Evolutionary conservation across 768 basidiomycete genomes (phyloP).

Genomic region (Lyophyllum semitale): DNA sequence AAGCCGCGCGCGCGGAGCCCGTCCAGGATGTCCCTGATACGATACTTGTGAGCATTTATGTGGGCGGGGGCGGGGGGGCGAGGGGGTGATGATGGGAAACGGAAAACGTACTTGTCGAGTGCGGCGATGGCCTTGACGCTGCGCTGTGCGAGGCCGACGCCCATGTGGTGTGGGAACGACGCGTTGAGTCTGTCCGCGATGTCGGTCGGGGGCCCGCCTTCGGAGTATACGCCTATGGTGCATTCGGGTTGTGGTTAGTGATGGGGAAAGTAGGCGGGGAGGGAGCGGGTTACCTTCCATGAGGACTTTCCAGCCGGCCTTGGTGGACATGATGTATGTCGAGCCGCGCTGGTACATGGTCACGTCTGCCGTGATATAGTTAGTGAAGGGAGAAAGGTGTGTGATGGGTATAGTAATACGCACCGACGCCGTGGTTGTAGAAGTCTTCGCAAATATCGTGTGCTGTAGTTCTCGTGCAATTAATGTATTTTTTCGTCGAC

Average conservation of each 20-base stretch:
- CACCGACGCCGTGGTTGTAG: slow-evolving; percentile 44
- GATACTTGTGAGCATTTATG: no score
- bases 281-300: slow-evolving; percentile 23
- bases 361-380: slow-evolving; percentile 37
- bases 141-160: slow-evolving; percentile 31
- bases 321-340: slow-evolving; percentile 22
- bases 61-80: no score
- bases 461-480: no score
- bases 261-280: background rate
- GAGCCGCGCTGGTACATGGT: slow-evolving; percentile 62
- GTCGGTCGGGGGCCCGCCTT: slow-evolving; percentile 48
- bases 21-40: slow-evolving; percentile 48
- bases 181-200: slow-evolving; percentile 51
- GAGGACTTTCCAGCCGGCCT: slow-evolving; percentile 19
- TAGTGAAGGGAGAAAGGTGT: background rate
- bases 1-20: slow-evolving; percentile 62
- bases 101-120: slow-evolving; percentile 49
- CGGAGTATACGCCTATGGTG: slow-evolving; percentile 42
- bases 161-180: slow-evolving; percentile 43
- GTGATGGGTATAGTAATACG: background rate
- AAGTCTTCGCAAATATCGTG: slow-evolving; percentile 49
- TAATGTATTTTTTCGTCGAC: no score
- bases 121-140: slow-evolving; percentile 44
- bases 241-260: background rate
- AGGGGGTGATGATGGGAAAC: background rate